Percentiles rank a stretch among this genome's conserved stretches.
Conservation (phyloP, 768 basidiomycete genomes). For the Lactarius psammicola region DNA sequence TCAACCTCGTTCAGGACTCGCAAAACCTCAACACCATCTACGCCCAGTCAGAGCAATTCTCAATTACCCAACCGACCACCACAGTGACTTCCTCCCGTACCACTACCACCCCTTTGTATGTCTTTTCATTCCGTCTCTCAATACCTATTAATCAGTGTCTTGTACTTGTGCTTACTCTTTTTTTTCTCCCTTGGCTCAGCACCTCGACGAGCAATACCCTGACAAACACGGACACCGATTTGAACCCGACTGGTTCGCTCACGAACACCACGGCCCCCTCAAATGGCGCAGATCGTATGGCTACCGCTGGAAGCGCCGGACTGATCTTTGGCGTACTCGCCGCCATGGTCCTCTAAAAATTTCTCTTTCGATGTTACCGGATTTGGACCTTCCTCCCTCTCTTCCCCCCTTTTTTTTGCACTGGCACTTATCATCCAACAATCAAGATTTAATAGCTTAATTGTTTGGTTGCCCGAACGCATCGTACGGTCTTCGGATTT, state of each 20-base stretch:
- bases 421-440: neutral
- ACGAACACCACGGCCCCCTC: constrained; percentile 10
- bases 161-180: neutral
- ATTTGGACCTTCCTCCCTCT: neutral
- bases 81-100: constrained; percentile 15
- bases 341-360: constrained; percentile 21
- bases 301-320: constrained; percentile 10
- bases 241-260: constrained; percentile 17
- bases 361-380: neutral
- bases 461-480: neutral
- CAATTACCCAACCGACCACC: constrained; percentile 38
- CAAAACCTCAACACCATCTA: constrained; percentile 51
- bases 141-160: neutral
- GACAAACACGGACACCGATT: neutral
- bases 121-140: neutral
- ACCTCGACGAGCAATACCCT: neutral
- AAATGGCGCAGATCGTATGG: constrained; percentile 19
- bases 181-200: neutral
- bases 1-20: constrained; percentile 64
- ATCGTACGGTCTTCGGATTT: neutral
- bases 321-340: constrained; percentile 21
- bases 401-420: neutral
- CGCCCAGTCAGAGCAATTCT: constrained; percentile 70
- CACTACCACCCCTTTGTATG: neutral
- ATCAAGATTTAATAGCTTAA: neutral